Percentiles rank a stretch among this genome's conserved stretches.
Conservation (phyloP, 2,329 filamentous ascomycete genomes). For the Colletotrichum sp. region DNA sequence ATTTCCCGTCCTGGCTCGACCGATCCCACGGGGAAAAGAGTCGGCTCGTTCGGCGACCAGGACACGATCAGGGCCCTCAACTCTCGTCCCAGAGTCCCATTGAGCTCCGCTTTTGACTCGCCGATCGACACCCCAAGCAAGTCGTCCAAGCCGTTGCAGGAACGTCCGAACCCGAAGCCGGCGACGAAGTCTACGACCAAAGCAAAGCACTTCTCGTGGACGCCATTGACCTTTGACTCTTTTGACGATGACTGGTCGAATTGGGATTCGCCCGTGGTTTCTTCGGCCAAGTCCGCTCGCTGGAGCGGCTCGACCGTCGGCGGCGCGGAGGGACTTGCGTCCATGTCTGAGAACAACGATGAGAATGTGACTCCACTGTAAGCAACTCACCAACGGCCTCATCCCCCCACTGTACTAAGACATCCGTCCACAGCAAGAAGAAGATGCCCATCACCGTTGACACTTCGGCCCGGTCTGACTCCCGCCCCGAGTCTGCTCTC, state of each 20-base stretch:
- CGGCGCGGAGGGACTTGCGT: constrained; percentile 45
- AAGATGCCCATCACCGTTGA: constrained; percentile 33
- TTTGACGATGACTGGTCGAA: constrained; percentile 69
- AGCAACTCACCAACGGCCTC: constrained; percentile 31
- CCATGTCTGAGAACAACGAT: constrained; percentile 52
- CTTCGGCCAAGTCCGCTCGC: constrained; percentile 58
- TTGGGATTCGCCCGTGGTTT: constrained; percentile 62
- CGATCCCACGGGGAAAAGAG: constrained; percentile 3
- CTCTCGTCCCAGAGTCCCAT: constrained; percentile 39
- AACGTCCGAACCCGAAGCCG: constrained; percentile 33
- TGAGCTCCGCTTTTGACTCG: constrained; percentile 46
- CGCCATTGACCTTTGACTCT: constrained; percentile 60
- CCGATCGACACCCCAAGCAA: constrained; percentile 35
- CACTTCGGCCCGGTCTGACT: constrained; percentile 21
- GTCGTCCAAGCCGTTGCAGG: constrained; percentile 27
- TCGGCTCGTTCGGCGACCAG: constrained; percentile 36
- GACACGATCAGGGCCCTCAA: constrained; percentile 52
- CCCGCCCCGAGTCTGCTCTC: constrained; percentile 8
- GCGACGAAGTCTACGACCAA: constrained; percentile 39
- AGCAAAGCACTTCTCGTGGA: constrained; percentile 65
- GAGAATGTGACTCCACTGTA: constrained; percentile 54
- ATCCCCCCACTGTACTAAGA: constrained; percentile 13
- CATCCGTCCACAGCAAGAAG: constrained; percentile 31
- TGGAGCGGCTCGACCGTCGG: constrained; percentile 68
- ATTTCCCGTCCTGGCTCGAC: constrained; percentile 20